Base-by-base conservation (phyloP, 352 stramenopile genomes). In the Globisporangium canariense region DNA sequence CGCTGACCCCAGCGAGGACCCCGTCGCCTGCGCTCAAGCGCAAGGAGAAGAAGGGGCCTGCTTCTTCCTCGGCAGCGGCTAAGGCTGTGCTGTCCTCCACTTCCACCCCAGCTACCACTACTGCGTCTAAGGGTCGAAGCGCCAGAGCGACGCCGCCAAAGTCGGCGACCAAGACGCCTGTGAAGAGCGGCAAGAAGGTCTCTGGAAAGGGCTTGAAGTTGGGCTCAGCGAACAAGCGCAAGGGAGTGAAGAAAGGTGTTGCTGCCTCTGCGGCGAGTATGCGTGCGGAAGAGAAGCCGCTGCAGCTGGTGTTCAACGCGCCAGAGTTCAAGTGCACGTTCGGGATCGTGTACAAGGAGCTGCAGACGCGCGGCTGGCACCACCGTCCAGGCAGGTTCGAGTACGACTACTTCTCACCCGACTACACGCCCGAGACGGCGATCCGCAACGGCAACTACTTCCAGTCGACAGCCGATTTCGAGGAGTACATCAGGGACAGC, bases 351-450 rank as follows among this genome's bases (percentile, higher is more conserved):
- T 90, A 89, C 56, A 52, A 77, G 43, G 78, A 71, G 51, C 70
- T 93, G 25, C 74, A 93, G 65, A 62, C 78, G 5, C 65, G 76
- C 9, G 84, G 84, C 18, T 93, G 81, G 81, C 66, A 80, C 58
- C 75, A 90, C 69, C 76, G 67, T 10, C 70, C 59, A 6, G 84
- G 84, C 10, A 60, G 65, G 40, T 93, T 93, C 32, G 84, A 88
- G 71, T 93, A 93, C 68, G 84, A 93, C 63, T 93, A 93, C 75
- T 93, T 93, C 45, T 81, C 81, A 30, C 84, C 84, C 2, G 75
- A 74, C 8, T 90, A 85, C 73, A 85, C 74, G 13, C 69, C 80
- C 11, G 71, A 76, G 8, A 90, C 60, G 4, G 78, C 84, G 20
- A 70, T 81, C 41, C 20, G 81, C 9, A 78, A 79, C 59, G 65